Evolutionary conservation across 2,329 filamentous ascomycete species (phyloP).

Genomic region (Ceratocystis alfenasii): DNA sequence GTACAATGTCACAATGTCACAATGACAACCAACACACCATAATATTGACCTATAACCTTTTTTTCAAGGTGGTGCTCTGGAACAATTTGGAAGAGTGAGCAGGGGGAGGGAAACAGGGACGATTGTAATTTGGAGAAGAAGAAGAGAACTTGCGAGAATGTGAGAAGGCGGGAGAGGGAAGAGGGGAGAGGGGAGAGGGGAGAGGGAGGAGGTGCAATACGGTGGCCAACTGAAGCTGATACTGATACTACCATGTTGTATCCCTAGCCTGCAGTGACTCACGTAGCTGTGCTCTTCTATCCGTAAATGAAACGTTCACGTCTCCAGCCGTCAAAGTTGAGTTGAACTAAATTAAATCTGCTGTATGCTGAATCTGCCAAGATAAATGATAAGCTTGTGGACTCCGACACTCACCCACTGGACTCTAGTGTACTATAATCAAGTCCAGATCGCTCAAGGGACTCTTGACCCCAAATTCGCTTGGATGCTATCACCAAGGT

Average conservation of each 20-base stretch:
- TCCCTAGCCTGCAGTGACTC: too few relatives aligned
- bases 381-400: too few relatives aligned
- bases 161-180: background rate
- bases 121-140: background rate
- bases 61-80: background rate
- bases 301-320: too few relatives aligned
- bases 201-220: background rate
- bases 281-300: too few relatives aligned
- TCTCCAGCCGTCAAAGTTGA: too few relatives aligned
- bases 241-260: background rate
- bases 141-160: background rate
- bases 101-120: background rate
- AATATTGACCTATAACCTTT: background rate
- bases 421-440: too few relatives aligned
- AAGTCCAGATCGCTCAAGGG: too few relatives aligned
- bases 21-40: background rate
- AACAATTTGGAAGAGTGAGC: background rate
- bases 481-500: too few relatives aligned
- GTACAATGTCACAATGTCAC: background rate
- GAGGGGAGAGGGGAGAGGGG: background rate
- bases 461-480: too few relatives aligned
- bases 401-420: too few relatives aligned
- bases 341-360: too few relatives aligned
- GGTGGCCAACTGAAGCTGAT: conserved; percentile 3
- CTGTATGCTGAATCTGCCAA: too few relatives aligned